phyloP scores from a whole-genome alignment of 2,329 filamentous ascomycete genomes.

The Cladosporium velox region DNA sequence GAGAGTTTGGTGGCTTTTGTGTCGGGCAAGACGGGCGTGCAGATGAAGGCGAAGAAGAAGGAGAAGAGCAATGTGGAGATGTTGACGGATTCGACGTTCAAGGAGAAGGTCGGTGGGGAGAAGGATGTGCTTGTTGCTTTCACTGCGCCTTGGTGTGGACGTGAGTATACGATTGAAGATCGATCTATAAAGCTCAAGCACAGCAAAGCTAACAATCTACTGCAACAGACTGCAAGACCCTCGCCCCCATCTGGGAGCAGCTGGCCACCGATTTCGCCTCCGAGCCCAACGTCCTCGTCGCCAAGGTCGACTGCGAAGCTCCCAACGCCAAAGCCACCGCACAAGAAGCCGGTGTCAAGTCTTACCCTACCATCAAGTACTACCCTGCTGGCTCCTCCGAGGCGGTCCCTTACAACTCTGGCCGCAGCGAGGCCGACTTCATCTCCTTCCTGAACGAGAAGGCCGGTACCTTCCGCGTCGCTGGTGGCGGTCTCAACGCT shows the following conservation, averaged over 20 bases:
- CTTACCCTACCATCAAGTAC: slow-evolving; percentile 97
- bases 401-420: slow-evolving; percentile 70
- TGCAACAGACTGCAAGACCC: slow-evolving; percentile 84
- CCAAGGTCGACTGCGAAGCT: slow-evolving; percentile 93
- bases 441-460: slow-evolving; percentile 84
- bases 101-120: slow-evolving; percentile 74
- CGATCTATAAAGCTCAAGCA: not conserved
- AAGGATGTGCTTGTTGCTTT: slow-evolving; percentile 94
- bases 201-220: slow-evolving; percentile 12
- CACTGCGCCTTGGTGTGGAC: slow-evolving; percentile 97
- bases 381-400: slow-evolving; percentile 83
- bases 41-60: slow-evolving; percentile 70
- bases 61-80: slow-evolving; percentile 74
- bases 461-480: slow-evolving; percentile 79
- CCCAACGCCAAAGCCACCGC: slow-evolving; percentile 80
- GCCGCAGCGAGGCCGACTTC: slow-evolving; percentile 74
- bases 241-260: slow-evolving; percentile 87
- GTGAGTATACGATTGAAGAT: slow-evolving; percentile 59
- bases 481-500: slow-evolving; percentile 76
- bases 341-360: slow-evolving; percentile 72
- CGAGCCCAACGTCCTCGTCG: slow-evolving; percentile 79
- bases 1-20: slow-evolving; percentile 83
- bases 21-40: slow-evolving; percentile 80
- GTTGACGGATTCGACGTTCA: slow-evolving; percentile 79
- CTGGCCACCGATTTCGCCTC: slow-evolving; percentile 77